phyloP scores from a whole-genome alignment of 495 filamentous ascomycete species.

The Collariella sp. region DNA sequence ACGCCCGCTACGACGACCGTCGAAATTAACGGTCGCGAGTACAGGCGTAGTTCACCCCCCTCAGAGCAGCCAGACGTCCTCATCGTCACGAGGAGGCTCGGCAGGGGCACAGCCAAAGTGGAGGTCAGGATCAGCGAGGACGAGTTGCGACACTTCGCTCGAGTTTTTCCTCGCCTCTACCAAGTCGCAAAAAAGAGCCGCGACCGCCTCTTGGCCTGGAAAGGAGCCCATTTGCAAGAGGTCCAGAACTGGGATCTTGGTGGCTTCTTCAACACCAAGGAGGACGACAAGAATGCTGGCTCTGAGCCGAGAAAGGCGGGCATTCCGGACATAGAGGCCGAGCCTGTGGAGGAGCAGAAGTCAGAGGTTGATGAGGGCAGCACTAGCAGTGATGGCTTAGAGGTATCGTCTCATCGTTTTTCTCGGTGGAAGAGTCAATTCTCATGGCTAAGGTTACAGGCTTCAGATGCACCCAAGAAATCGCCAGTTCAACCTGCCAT shows the following conservation, averaged over 20 bases:
- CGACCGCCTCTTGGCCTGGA: conserved; percentile 6
- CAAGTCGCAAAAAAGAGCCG: conserved; percentile 3
- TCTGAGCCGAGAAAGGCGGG: neutral
- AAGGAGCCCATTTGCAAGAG: neutral
- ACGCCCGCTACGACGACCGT: neutral
- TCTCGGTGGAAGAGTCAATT: too few relatives aligned
- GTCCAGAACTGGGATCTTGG: conserved; percentile 5
- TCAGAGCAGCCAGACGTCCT: neutral
- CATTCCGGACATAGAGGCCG: neutral
- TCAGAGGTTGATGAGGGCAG: too few relatives aligned
- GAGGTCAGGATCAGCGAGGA: neutral
- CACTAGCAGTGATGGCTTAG: too few relatives aligned
- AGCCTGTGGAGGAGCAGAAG: neutral
- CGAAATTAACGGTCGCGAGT: neutral
- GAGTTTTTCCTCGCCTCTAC: conserved; percentile 9
- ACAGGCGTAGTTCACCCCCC: neutral
- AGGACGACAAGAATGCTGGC: neutral
- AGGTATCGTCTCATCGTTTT: too few relatives aligned
- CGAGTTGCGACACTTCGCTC: conserved; percentile 1
- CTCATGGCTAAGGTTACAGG: too few relatives aligned
- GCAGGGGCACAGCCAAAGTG: neutral
- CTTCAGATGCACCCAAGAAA: too few relatives aligned
- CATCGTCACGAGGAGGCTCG: neutral
- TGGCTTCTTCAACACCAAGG: neutral
- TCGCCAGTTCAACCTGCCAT: too few relatives aligned